Conservation (phyloP, 768 basidiomycete species). For the Tricholoma sp. region DNA sequence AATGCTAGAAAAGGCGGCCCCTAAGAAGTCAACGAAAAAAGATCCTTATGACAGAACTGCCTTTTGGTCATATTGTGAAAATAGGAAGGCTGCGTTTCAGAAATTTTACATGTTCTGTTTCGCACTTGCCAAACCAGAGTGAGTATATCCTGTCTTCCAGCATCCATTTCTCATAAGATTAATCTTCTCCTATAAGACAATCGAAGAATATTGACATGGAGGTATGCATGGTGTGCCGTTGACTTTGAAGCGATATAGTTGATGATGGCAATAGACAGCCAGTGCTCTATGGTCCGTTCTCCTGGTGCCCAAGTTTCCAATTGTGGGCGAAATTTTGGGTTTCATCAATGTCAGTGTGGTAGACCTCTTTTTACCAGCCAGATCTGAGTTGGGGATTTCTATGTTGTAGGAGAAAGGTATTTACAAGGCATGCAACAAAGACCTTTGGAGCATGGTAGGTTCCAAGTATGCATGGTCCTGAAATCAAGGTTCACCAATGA, state of each 20-base stretch:
- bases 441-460: conserved; percentile 80
- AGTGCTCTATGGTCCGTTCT: conserved; percentile 73
- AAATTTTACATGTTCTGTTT: conserved; percentile 73
- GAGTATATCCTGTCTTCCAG: conserved; percentile 26
- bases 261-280: conserved; percentile 45
- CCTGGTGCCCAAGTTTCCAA: conserved; percentile 58
- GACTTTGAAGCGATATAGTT: neutral
- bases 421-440: conserved; percentile 79
- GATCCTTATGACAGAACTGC: conserved; percentile 52
- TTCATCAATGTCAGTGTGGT: conserved; percentile 54
- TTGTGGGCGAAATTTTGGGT: conserved; percentile 58
- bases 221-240: conserved; percentile 30
- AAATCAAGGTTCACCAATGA: conserved; percentile 1
- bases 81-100: conserved; percentile 49
- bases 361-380: neutral
- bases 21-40: conserved; percentile 32
- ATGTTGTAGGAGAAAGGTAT: conserved; percentile 40
- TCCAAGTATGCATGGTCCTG: neutral
- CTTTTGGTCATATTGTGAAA: conserved; percentile 45
- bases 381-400: conserved; percentile 16
- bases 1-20: conserved; percentile 41
- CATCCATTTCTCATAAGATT: neutral
- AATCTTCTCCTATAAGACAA: conserved; percentile 34
- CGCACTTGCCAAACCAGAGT: conserved; percentile 65
- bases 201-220: conserved; percentile 80